Evolutionary conservation across 352 stramenopile species (phyloP).

Genomic region (Phytophthora fragariaefolia): DNA sequence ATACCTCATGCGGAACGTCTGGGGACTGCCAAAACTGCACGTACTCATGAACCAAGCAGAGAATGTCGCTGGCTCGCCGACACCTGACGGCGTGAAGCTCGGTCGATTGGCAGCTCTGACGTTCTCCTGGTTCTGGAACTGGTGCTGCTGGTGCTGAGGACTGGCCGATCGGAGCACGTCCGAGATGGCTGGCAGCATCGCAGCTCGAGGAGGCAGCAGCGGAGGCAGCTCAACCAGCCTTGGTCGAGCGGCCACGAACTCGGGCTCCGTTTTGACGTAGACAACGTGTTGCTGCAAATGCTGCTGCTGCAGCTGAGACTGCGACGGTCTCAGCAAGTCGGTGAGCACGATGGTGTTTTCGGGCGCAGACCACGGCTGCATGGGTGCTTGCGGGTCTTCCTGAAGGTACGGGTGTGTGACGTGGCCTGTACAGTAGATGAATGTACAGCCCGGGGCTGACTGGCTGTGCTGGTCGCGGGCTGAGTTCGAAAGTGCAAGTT

Average conservation of each 20-base stretch:
- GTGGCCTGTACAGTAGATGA: constrained; percentile 11
- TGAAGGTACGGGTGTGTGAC: too few species aligned
- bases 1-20: too few species aligned
- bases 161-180: constrained; percentile 23
- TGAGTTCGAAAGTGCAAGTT: constrained; percentile 35
- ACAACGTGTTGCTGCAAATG: constrained; percentile 3
- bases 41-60: constrained; percentile 30
- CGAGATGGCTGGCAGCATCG: constrained; percentile 25
- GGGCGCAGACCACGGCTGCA: constrained; percentile 28
- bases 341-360: constrained; percentile 26
- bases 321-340: constrained; percentile 14
- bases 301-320: not conserved
- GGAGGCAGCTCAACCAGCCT: constrained; percentile 20
- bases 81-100: not conserved
- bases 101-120: not conserved
- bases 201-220: constrained; percentile 21
- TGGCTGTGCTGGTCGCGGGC: not conserved
- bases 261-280: constrained; percentile 21
- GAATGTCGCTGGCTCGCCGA: constrained; percentile 4
- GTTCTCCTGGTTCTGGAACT: constrained; percentile 13
- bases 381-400: constrained; percentile 5
- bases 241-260: constrained; percentile 13
- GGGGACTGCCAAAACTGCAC: too few species aligned
- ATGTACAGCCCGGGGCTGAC: too few species aligned
- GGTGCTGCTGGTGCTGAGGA: constrained; percentile 11